phyloP scores from a whole-genome alignment of 2,329 filamentous ascomycete species.

The Lecanicillium sp. region DNA sequence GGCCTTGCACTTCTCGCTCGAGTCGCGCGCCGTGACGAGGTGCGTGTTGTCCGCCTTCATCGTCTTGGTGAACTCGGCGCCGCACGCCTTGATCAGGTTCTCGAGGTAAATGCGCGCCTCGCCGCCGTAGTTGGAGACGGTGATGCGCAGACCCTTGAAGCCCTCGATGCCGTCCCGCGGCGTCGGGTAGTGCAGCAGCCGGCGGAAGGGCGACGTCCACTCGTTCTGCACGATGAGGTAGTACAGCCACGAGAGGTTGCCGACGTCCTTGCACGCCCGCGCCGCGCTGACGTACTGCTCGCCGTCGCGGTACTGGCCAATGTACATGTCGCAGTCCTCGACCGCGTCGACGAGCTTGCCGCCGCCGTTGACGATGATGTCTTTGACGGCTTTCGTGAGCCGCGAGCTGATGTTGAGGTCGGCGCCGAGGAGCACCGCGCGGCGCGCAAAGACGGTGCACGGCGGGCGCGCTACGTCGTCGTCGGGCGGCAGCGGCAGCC shows the following conservation, averaged over 20 bases:
- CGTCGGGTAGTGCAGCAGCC: constrained; percentile 84
- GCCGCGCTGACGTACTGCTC: constrained; percentile 71
- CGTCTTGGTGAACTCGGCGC: constrained; percentile 87
- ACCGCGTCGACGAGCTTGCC: constrained; percentile 62
- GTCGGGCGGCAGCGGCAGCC: constrained; percentile 38
- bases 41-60: constrained; percentile 96
- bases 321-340: constrained; percentile 70
- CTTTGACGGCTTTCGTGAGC: constrained; percentile 60
- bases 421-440: constrained; percentile 66
- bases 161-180: constrained; percentile 71
- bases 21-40: constrained; percentile 81
- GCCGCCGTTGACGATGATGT: constrained; percentile 65
- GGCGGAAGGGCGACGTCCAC: constrained; percentile 79
- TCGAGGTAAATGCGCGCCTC: constrained; percentile 91
- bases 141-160: constrained; percentile 72
- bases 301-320: constrained; percentile 84
- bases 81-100: constrained; percentile 77
- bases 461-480: constrained; percentile 39
- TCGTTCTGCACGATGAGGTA: constrained; percentile 81
- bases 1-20: constrained; percentile 88
- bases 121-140: constrained; percentile 92
- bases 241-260: constrained; percentile 91
- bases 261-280: constrained; percentile 72
- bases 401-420: constrained; percentile 68
- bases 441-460: constrained; percentile 71